phyloP scores from a whole-genome alignment of 2,329 filamentous ascomycete genomes.

The Claviceps maximensis region DNA sequence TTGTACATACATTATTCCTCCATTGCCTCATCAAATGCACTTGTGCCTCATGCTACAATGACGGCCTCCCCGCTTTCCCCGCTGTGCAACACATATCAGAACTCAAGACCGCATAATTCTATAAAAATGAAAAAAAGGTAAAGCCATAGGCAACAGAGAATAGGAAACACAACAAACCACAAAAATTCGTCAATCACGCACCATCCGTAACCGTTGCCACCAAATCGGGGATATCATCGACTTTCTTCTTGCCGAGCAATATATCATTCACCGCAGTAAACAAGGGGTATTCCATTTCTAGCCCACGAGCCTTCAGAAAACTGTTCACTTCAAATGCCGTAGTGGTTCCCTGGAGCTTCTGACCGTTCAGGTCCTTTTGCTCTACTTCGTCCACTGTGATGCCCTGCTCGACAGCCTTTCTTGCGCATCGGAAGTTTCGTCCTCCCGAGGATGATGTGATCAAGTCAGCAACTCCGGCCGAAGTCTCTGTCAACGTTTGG shows the following conservation, averaged over 20 bases:
- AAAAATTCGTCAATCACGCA: conserved; percentile 1
- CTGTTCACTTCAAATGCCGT: conserved; percentile 85
- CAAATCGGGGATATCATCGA: conserved; percentile 68
- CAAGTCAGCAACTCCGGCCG: conserved; percentile 85
- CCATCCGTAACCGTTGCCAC: conserved; percentile 25
- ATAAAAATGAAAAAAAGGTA: not conserved
- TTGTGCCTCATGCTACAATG: not conserved
- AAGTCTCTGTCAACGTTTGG: conserved; percentile 91
- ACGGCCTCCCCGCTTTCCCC: not conserved
- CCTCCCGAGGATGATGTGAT: conserved; percentile 90
- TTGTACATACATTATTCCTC: not conserved
- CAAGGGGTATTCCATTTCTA: conserved; percentile 76
- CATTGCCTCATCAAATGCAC: not conserved
- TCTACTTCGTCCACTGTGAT: conserved; percentile 80
- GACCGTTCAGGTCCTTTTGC: conserved; percentile 79
- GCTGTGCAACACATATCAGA: not conserved
- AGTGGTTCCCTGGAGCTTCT: conserved; percentile 89
- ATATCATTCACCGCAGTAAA: conserved; percentile 83
- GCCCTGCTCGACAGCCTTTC: conserved; percentile 68
- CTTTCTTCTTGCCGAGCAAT: conserved; percentile 59
- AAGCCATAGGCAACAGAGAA: not conserved
- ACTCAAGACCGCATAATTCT: not conserved
- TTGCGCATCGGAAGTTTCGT: conserved; percentile 88
- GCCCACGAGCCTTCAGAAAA: conserved; percentile 66
- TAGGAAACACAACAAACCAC: not conserved